A percentile compares a stretch with the other conserved stretches of the same genome.
These are phyloP conservation scores for Luvunga scandens DNA, from an alignment of 345 rosid species.

Conservation along the genomic window DNA sequence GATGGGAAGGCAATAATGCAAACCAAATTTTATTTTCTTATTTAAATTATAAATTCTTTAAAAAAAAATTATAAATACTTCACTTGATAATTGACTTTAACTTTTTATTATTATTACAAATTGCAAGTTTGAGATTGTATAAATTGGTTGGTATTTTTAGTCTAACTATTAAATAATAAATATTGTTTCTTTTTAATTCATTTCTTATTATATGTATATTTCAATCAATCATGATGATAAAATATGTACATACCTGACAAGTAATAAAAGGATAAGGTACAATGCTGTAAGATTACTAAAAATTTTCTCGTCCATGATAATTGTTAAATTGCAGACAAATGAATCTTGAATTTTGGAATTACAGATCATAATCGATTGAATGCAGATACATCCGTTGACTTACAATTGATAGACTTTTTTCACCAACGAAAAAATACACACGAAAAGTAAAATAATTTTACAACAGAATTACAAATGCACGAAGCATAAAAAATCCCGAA, in stretches of 20 bases:
- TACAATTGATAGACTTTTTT: neutral
- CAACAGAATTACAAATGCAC: neutral
- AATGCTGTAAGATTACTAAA: no score
- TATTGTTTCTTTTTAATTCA: fast-evolving
- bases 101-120: neutral
- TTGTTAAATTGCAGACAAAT: neutral
- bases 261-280: no score
- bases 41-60: neutral
- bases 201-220: fast-evolving
- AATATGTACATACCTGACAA: no score
- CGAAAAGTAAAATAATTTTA: neutral
- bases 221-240: no score
- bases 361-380: neutral
- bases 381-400: neutral
- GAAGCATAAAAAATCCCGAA: slow-evolving; percentile 9
- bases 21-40: neutral
- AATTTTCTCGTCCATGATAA: no score
- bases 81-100: neutral
- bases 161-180: no score
- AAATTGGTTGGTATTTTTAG: neutral
- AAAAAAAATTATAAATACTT: no score
- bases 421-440: neutral
- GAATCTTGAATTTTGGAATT: neutral
- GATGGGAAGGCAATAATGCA: neutral
- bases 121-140: neutral